These are phyloP conservation scores for Puya raimondii DNA, from an alignment of 176 grass and related monocot species.

Conservation along the genomic window DNA sequence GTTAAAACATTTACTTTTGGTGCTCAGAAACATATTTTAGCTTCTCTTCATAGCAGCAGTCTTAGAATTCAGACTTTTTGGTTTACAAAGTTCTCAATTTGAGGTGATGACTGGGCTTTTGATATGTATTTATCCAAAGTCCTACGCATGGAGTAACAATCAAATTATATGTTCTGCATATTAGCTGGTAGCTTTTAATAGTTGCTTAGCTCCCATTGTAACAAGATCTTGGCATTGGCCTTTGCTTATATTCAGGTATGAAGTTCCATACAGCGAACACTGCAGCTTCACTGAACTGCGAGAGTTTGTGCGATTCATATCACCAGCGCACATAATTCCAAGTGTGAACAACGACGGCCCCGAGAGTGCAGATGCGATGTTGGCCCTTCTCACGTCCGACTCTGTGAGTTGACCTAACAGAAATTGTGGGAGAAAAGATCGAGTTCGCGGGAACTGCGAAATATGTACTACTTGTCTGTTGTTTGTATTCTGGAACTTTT, in stretches of 20 bases:
- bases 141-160: no score
- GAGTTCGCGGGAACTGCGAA: not conserved
- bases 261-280: slow-evolving; percentile 93
- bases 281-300: slow-evolving; percentile 80
- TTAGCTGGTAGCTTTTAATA: no score
- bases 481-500: not conserved
- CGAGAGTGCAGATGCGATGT: slow-evolving; percentile 67
- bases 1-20: no score
- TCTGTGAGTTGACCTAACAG: not conserved
- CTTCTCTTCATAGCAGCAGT: no score
- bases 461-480: not conserved
- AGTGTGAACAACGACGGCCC: slow-evolving; percentile 85
- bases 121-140: no score
- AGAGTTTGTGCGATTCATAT: slow-evolving; percentile 71
- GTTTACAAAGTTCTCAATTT: no score
- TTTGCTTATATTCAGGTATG: slow-evolving; percentile 49
- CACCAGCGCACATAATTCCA: slow-evolving; percentile 73
- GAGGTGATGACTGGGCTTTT: no score
- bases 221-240: not conserved
- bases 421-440: no score
- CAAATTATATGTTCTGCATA: no score
- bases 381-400: slow-evolving; percentile 41
- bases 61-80: no score
- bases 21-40: no score
- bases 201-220: no score